These are phyloP conservation scores for Diplotaxis tenuifolia DNA, from an alignment of 345 rosid genomes.

Conservation along the genomic window DNA sequence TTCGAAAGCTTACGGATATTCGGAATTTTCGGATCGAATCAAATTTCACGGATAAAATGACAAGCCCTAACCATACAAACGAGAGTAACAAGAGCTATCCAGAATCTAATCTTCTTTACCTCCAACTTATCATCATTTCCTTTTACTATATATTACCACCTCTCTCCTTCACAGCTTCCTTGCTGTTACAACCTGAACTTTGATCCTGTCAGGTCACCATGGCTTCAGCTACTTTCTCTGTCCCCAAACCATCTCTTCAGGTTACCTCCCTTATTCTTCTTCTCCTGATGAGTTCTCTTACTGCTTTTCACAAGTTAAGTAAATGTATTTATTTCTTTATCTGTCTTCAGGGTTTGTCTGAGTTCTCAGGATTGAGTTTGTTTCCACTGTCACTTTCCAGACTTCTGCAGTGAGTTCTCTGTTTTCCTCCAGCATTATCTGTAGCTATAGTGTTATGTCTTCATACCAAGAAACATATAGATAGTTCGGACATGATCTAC, in stretches of 20 bases:
- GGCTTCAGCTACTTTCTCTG: constrained; percentile 85
- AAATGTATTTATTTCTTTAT: constrained; percentile 32
- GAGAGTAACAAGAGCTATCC: constrained; percentile 56
- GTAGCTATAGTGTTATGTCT: not conserved
- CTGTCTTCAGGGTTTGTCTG: constrained; percentile 59
- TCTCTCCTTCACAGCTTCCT: constrained; percentile 2
- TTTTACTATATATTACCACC: constrained; percentile 17
- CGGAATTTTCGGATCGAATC: too few relatives aligned
- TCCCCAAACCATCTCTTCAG: constrained; percentile 82
- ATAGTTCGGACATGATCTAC: not conserved
- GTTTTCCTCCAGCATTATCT: not conserved
- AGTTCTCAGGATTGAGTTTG: constrained; percentile 73
- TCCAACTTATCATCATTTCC: constrained; percentile 30
- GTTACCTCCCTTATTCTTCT: constrained; percentile 30
- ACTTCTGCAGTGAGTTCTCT: constrained; percentile 70
- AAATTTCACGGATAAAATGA: too few relatives aligned
- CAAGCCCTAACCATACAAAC: constrained; percentile 35
- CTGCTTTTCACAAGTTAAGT: not conserved
- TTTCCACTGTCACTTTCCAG: constrained; percentile 61
- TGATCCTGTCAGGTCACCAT: constrained; percentile 34
- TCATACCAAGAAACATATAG: not conserved
- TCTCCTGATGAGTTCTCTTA: not conserved
- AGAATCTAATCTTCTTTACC: constrained; percentile 65
- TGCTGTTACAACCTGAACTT: constrained; percentile 21
- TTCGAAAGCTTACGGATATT: too few relatives aligned